Conservation (phyloP, 306 rosid species). For the Inga laurina region DNA sequence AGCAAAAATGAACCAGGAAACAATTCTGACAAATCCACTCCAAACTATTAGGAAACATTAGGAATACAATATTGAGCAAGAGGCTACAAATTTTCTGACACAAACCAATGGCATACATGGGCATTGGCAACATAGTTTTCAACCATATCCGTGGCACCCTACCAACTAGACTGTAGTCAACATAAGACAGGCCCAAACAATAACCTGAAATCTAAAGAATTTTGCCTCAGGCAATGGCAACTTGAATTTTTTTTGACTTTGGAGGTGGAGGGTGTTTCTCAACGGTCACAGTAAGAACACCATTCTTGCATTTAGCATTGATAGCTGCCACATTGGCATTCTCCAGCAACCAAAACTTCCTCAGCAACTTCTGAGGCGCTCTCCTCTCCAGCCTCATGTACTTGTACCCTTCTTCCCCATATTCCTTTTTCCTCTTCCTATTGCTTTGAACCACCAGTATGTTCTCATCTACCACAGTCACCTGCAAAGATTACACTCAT, state of each 20-base stretch:
- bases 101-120: neutral
- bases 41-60: no score
- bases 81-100: neutral
- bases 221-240: constrained; percentile 39
- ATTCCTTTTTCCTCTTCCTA: constrained; percentile 56
- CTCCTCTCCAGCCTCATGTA: constrained; percentile 60
- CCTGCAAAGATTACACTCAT: no score
- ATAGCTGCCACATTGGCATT: constrained; percentile 54
- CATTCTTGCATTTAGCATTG: constrained; percentile 64
- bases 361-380: constrained; percentile 41
- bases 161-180: no score
- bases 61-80: neutral
- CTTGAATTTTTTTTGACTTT: constrained; percentile 57
- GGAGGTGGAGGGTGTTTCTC: constrained; percentile 64
- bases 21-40: no score
- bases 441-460: constrained; percentile 29
- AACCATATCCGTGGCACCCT: no score
- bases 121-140: neutral
- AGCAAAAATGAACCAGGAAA: no score
- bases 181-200: no score
- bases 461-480: constrained; percentile 14
- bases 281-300: constrained; percentile 48
- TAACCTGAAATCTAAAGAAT: neutral
- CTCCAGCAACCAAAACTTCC: constrained; percentile 58
- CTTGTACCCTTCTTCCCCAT: constrained; percentile 66